Evolutionary conservation across 192 early-diverging fungal species (phyloP), one percentile per base, ranked within the genome.

Genomic region (Coemansia interrupta): DNA sequence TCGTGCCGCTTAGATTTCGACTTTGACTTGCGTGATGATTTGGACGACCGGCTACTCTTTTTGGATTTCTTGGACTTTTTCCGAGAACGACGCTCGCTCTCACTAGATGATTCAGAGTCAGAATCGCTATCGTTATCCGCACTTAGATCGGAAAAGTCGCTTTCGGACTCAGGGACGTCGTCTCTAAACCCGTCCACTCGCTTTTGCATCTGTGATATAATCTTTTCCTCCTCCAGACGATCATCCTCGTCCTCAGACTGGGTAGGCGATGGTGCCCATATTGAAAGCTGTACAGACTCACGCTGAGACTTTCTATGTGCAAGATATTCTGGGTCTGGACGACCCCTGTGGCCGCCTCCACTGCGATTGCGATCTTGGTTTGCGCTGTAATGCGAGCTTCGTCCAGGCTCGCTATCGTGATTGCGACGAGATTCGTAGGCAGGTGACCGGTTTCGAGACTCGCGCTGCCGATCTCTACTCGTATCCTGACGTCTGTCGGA

Each of bases 201-300:
- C 42, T 45, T 61, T 24, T 70, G 58, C 19, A 70, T 38, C 41
- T 66, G 43, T 0, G 63, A 61, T 36, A 80, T 56, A 39, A 80
- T 43, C 3, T 44, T 54, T 8, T 68, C 71, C 15, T 80, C 77
- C 10, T 55, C 66, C 1, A 39, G 19, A 9, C 52, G 56, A 41
- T 83, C 78, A 0, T 63, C 45, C 14, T 83, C 78, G 22, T 83
- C 84, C 40, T 70, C 80, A 0, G 79, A 81, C 19, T 62, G 72
- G 0, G 84, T 79, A 12, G 83, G 84, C 1, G 84, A 83, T 15
- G 80, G 54, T 10, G 82, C 68, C 84, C 84, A 86, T 19, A 86
- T 82, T 0, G 81, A 80, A 38, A 80, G 74, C 19, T 65, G 36
- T 26, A 57, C 80, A 2, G 65, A 58, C 19, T 80, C 57, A 5